A percentile compares a stretch with the other conserved stretches of the same genome.
Conservation (phyloP, 805 yeast genomes). For the Zygoascus tannicola region DNA sequence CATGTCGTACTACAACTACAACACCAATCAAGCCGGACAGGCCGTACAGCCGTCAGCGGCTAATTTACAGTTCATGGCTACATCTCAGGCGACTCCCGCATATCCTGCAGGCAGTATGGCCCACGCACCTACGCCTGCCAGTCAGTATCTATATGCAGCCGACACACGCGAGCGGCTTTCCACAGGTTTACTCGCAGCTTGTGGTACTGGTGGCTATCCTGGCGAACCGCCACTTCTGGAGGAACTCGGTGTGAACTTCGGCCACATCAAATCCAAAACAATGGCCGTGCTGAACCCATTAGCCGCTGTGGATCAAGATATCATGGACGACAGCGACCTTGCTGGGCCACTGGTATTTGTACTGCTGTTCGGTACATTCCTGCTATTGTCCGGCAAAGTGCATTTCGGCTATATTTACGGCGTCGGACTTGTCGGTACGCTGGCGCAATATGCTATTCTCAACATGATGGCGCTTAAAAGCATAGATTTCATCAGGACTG, state of each 20-base stretch:
- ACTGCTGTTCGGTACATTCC: conserved; percentile 71
- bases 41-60: too few species aligned
- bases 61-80: conserved; percentile 16
- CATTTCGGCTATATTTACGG: conserved; percentile 97
- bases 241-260: conserved; percentile 87
- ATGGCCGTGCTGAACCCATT: conserved; percentile 77
- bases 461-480: conserved; percentile 63
- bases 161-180: conserved; percentile 38
- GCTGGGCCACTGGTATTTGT: conserved; percentile 94
- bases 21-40: too few species aligned
- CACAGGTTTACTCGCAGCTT: conserved; percentile 79
- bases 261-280: conserved; percentile 73
- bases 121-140: conserved; percentile 4
- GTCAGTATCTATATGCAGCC: conserved; percentile 13
- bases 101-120: conserved; percentile 17
- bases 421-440: conserved; percentile 83
- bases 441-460: conserved; percentile 74
- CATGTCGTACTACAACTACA: too few species aligned
- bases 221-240: conserved; percentile 91
- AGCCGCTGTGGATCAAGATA: conserved; percentile 56
- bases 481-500: conserved; percentile 54
- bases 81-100: conserved; percentile 14
- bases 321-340: conserved; percentile 79
- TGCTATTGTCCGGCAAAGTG: conserved; percentile 79
- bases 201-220: conserved; percentile 86